Evolutionary conservation across 179 eudicot genomes (phyloP).

Genomic region (Drosera spatulata): DNA sequence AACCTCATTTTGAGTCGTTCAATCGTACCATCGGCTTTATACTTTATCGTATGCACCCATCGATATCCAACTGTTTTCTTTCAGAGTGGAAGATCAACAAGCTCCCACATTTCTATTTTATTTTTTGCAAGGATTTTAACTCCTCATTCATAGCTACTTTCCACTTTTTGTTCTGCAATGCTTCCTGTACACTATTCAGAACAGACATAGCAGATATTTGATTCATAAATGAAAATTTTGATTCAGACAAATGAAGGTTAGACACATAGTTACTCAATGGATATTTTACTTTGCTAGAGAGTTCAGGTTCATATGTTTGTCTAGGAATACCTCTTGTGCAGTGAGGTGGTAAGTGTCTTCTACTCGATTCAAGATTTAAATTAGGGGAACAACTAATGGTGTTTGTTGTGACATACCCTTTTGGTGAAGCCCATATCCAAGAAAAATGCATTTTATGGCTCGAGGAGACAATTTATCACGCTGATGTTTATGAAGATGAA

Average conservation of each 20-base stretch:
- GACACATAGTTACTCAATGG: neutral
- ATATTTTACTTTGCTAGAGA: neutral
- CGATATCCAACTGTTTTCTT: constrained; percentile 1
- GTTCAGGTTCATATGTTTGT: neutral
- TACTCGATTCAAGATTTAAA: neutral
- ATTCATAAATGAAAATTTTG: neutral
- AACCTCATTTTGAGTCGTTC: neutral
- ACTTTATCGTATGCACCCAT: neutral
- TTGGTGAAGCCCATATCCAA: constrained; percentile 12
- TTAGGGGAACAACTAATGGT: neutral
- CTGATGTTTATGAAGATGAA: constrained; percentile 1
- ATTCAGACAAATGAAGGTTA: neutral
- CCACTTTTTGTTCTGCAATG: neutral
- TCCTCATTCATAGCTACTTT: neutral
- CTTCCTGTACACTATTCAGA: constrained; percentile 3
- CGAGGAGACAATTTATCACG: neutral
- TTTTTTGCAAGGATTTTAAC: neutral
- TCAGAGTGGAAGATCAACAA: neutral
- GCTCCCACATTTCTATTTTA: neutral
- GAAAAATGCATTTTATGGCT: constrained; percentile 8
- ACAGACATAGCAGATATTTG: constrained; percentile 1
- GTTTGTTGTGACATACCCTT: constrained; percentile 8
- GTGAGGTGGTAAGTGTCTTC: neutral
- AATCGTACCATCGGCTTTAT: constrained; percentile 1
- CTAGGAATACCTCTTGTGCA: constrained; percentile 2